These are phyloP conservation scores for Otatea glauca DNA, from an alignment of 176 grass and related monocot species.

Conservation along the genomic window DNA sequence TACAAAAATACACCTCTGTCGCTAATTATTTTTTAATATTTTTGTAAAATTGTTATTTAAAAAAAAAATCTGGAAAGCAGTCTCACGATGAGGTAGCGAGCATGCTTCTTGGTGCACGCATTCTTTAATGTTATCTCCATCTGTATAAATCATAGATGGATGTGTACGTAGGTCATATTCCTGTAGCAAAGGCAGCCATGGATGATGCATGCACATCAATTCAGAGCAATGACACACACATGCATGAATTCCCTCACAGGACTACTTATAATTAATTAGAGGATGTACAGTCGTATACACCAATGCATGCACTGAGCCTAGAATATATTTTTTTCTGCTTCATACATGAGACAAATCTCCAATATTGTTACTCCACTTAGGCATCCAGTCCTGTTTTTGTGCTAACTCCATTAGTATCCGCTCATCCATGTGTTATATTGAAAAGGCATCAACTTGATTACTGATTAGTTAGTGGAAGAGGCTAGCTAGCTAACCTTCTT, in stretches of 20 bases:
- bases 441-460: background rate
- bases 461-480: constrained; percentile 12
- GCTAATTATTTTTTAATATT: too few species aligned
- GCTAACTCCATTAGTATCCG: constrained; percentile 14
- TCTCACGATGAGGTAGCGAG: background rate
- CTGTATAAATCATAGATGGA: background rate
- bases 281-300: background rate
- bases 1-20: too few species aligned
- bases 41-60: too few species aligned
- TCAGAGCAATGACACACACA: constrained; percentile 37
- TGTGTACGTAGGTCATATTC: background rate
- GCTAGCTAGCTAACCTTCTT: background rate
- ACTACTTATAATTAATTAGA: background rate
- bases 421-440: background rate
- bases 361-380: background rate
- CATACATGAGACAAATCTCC: background rate
- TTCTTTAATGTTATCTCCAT: constrained; percentile 1
- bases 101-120: background rate
- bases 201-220: background rate
- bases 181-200: background rate
- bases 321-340: background rate
- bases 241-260: background rate
- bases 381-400: background rate
- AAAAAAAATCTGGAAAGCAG: too few species aligned
- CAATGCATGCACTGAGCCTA: background rate